Evolutionary conservation across 179 eudicot species (phyloP).

Genomic region (Carnegiea gigantea): DNA sequence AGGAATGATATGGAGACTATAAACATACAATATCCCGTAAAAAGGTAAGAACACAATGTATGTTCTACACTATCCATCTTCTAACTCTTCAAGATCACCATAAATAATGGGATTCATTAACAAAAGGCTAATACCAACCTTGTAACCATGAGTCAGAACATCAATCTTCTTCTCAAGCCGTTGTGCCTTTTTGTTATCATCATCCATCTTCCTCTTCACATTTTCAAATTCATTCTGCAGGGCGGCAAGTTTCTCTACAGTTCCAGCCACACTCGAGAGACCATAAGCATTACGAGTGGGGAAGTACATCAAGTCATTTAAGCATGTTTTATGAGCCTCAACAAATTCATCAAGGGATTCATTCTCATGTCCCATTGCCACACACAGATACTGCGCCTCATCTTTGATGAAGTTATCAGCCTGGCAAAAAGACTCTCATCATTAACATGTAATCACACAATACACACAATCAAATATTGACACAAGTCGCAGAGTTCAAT

Average conservation of each 20-base stretch:
- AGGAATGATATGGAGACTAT: not conserved
- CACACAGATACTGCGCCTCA: conserved; percentile 61
- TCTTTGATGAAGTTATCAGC: conserved; percentile 67
- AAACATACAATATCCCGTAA: not conserved
- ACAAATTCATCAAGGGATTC: conserved; percentile 77
- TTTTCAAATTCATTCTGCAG: conserved; percentile 80
- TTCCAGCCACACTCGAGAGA: conserved; percentile 88
- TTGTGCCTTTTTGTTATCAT: conserved; percentile 89
- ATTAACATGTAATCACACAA: conserved; percentile 1
- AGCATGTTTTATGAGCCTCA: conserved; percentile 78
- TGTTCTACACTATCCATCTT: too few species aligned
- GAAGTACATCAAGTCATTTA: conserved; percentile 83
- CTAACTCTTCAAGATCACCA: not conserved
- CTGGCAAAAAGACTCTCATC: conserved; percentile 37
- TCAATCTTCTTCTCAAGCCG: conserved; percentile 83
- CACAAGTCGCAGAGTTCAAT: not conserved
- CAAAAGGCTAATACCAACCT: conserved; percentile 46
- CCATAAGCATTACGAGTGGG: conserved; percentile 87
- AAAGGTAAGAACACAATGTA: not conserved
- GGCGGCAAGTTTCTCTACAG: conserved; percentile 80
- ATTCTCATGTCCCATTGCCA: conserved; percentile 85
- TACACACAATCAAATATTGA: not conserved
- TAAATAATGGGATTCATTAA: not conserved
- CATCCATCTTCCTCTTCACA: conserved; percentile 91
- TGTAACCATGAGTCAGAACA: conserved; percentile 84